Base-by-base conservation (phyloP, 129 eudicot species). In the Pseudognaphalium luteoalbum region DNA sequence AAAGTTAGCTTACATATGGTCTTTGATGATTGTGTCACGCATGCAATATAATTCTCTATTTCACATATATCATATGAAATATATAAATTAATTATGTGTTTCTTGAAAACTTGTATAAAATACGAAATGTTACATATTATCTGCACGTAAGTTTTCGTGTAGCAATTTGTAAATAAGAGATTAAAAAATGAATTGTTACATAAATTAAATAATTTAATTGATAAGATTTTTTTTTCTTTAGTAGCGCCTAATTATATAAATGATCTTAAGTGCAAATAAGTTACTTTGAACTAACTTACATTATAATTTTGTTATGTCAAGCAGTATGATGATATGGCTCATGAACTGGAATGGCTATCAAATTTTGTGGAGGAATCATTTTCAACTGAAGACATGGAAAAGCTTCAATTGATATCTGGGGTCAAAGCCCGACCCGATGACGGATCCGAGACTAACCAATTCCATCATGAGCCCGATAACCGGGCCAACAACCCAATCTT, bases 281-380 rank as follows among this genome's bases (percentile, higher is more conserved):
- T n/a, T n/a, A 62, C 17, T 10, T n/a, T 19, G 8, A 4, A 32
- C 37, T 64, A 12, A 32, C 25, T 19, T 21, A 3, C 7, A 20
- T 39, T 64, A 4, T 54, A 28, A 9, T 15, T 6, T 54, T n/a
- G 63, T 35, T 66, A 66, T 10, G 20, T 58, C 88, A 92, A 12
- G 12, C 54, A 57, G 98, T 82, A 86, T 68, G 98, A 89, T 71
- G 98, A 92, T 73, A 61, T 87, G 82, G 94, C 91, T 65, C 54
- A 47, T 47, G 96, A 92, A 86, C 85, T 92, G 64, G 96, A 92
- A 84, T 92, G 98, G 98, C 75, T 90, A 20, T 90, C 96, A 14
- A 86, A 81, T 80, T 83, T 92, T 75, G 93, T 70, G 64, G 98
- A 92, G 41, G 98, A 92, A 60, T 92, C 98, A 21, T 92, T 87